These are phyloP conservation scores for Antrodiella citrinella DNA, from an alignment of 768 basidiomycete genomes.

Conservation along the genomic window DNA sequence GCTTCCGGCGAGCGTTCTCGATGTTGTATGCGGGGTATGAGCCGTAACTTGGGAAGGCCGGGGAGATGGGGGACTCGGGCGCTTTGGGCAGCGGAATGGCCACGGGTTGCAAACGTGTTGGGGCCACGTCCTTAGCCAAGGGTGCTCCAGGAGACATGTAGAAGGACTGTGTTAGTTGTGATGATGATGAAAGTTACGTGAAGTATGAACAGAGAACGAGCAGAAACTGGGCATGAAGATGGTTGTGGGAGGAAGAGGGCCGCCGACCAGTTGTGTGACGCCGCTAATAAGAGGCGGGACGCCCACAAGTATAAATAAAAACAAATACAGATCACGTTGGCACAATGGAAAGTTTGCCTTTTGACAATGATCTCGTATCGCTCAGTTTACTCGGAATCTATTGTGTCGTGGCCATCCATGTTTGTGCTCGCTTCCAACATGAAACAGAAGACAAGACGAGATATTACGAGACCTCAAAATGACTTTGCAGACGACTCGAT, in stretches of 20 bases:
- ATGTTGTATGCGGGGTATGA: neutral
- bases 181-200: neutral
- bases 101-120: neutral
- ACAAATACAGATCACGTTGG: neutral
- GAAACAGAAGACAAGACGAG: neutral
- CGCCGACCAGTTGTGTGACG: neutral
- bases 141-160: neutral
- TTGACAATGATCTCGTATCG: neutral
- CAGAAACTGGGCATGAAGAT: neutral
- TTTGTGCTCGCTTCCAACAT: neutral
- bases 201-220: neutral
- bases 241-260: neutral
- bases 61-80: neutral
- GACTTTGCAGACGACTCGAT: too few species aligned
- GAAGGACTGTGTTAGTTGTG: neutral
- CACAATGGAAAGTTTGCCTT: neutral
- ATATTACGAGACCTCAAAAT: neutral
- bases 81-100: neutral
- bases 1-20: neutral
- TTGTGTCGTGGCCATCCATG: too few species aligned
- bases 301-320: neutral
- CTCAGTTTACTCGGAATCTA: too few species aligned
- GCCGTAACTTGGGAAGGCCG: neutral
- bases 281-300: neutral
- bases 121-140: too few species aligned